Evolutionary conservation across 164 flowering plant species (phyloP).

Genomic region (Litsea cubeba): DNA sequence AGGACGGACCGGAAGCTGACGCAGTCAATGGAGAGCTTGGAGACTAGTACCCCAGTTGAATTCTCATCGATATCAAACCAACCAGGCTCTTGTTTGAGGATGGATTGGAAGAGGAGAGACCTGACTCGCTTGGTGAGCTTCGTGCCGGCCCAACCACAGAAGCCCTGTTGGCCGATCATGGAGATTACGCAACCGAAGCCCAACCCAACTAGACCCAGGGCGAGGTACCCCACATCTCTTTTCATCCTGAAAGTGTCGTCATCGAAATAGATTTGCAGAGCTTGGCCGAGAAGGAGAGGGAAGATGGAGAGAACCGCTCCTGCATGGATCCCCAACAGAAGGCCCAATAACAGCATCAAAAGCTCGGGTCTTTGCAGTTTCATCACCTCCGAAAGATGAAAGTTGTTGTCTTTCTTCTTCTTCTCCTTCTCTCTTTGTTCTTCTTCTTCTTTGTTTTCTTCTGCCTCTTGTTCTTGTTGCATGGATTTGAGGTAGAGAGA

Average conservation of each 20-base stretch:
- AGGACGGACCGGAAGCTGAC: conserved; percentile 56
- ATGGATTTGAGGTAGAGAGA: conserved; percentile 19
- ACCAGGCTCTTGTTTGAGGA: conserved; percentile 69
- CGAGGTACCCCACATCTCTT: conserved; percentile 37
- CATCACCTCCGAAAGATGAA: conserved; percentile 41
- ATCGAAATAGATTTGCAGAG: conserved; percentile 47
- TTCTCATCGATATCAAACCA: conserved; percentile 73
- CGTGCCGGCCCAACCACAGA: conserved; percentile 77
- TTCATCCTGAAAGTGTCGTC: conserved; percentile 23
- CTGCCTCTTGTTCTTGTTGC: conserved; percentile 10
- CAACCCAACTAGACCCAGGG: conserved; percentile 49
- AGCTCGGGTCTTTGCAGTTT: conserved; percentile 56
- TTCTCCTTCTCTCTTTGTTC: conserved; percentile 8
- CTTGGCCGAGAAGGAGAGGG: conserved; percentile 56
- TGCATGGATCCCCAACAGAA: conserved; percentile 51
- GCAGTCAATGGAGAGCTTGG: conserved; percentile 52
- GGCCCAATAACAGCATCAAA: conserved; percentile 38
- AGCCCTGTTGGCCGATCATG: conserved; percentile 74
- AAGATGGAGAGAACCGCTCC: conserved; percentile 70
- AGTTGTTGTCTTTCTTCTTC: conserved; percentile 17
- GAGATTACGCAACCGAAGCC: conserved; percentile 51
- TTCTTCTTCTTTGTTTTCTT: conserved; percentile 6
- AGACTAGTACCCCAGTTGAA: conserved; percentile 55
- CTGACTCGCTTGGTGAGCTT: conserved; percentile 60
- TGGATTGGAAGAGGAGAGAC: conserved; percentile 45